phyloP scores from a whole-genome alignment of 306 rosid genomes.

The Fagus sylvatica region DNA sequence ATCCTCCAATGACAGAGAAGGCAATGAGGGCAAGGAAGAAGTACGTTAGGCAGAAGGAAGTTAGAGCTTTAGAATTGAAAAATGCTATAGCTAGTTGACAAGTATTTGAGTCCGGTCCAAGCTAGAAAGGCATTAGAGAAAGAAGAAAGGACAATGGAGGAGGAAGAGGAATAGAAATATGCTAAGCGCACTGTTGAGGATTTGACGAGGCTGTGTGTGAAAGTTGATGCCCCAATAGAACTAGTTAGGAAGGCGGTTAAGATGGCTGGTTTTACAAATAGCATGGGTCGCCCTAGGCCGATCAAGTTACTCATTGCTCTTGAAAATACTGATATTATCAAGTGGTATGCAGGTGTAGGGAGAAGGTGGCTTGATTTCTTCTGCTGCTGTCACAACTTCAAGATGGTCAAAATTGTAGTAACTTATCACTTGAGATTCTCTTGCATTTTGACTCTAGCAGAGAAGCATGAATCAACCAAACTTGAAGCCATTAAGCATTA shows the following conservation, averaged over 20 bases:
- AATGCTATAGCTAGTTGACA: conserved; percentile 76
- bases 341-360: conserved; percentile 88
- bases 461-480: conserved; percentile 86
- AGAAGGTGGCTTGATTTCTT: conserved; percentile 87
- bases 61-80: conserved; percentile 60
- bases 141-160: conserved; percentile 56
- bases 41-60: conserved; percentile 85
- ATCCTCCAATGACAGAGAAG: conserved; percentile 69
- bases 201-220: conserved; percentile 73
- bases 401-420: conserved; percentile 74
- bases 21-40: conserved; percentile 84
- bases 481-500: conserved; percentile 70
- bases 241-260: conserved; percentile 68
- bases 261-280: conserved; percentile 79
- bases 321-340: conserved; percentile 76
- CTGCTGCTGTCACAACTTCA: conserved; percentile 86
- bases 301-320: conserved; percentile 63
- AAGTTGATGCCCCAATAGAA: conserved; percentile 78
- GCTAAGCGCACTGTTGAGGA: conserved; percentile 70
- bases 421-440: conserved; percentile 91
- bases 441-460: conserved; percentile 83
- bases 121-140: conserved; percentile 56
- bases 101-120: conserved; percentile 68
- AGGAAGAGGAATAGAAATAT: conserved; percentile 72
- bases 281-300: conserved; percentile 84